phyloP scores from a whole-genome alignment of 1,139 yeast species.

The Lizanozyma gosingica region DNA sequence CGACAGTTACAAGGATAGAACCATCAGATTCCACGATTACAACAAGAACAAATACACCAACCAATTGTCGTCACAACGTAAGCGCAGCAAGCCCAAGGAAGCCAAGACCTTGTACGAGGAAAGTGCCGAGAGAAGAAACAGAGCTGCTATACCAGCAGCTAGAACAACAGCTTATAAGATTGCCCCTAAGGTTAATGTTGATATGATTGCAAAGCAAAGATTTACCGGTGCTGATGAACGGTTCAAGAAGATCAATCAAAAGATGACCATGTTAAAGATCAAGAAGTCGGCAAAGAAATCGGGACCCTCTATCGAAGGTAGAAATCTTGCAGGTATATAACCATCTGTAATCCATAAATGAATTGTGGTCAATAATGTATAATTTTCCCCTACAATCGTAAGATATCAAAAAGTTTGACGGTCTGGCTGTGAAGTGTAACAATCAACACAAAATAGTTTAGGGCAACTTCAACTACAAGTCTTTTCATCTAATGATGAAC shows the following conservation, averaged over 20 bases:
- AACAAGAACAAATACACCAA: slow-evolving; percentile 49
- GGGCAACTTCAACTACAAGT: too few species aligned
- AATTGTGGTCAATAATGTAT: too few species aligned
- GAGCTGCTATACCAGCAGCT: slow-evolving; percentile 92
- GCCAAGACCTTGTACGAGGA: slow-evolving; percentile 68
- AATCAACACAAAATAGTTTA: too few species aligned
- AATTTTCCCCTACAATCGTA: too few species aligned
- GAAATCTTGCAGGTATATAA: slow-evolving; percentile 12
- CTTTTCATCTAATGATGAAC: too few species aligned
- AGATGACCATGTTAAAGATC: slow-evolving; percentile 38
- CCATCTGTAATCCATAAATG: neutral
- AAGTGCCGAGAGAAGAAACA: slow-evolving; percentile 83
- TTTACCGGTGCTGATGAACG: slow-evolving; percentile 64
- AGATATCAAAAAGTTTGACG: too few species aligned
- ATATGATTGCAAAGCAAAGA: slow-evolving; percentile 19
- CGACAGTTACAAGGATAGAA: slow-evolving; percentile 87
- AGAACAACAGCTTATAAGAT: slow-evolving; percentile 83
- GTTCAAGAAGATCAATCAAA: slow-evolving; percentile 61
- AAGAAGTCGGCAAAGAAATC: slow-evolving; percentile 43
- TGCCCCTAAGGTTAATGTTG: slow-evolving; percentile 70
- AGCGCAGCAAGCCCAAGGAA: slow-evolving; percentile 27
- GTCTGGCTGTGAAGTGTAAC: too few species aligned
- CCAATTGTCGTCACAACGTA: slow-evolving; percentile 30
- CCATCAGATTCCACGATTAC: slow-evolving; percentile 62
- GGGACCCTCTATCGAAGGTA: slow-evolving; percentile 79